A percentile compares a stretch with the other conserved stretches of the same genome.
phyloP scores from a whole-genome alignment of 352 stramenopile species.

The Phytophthora pinifolia region DNA sequence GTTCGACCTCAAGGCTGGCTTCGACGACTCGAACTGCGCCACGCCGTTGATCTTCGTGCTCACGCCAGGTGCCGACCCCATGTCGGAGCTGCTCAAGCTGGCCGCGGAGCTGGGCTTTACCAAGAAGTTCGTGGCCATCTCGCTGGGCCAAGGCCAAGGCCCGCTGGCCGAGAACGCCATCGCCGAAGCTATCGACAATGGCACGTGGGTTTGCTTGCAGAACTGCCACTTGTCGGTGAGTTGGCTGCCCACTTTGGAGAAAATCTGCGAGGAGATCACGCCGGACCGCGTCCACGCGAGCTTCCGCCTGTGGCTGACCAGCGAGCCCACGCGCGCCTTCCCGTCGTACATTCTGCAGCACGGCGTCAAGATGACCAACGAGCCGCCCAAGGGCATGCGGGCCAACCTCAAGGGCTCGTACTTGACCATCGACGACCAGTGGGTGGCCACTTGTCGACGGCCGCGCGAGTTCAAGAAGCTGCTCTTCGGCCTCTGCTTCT shows the following conservation, averaged over 20 bases:
- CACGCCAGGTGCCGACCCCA: slow-evolving; percentile 93
- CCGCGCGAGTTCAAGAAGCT: slow-evolving; percentile 81
- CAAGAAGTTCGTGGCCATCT: slow-evolving; percentile 94
- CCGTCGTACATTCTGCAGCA: slow-evolving; percentile 94
- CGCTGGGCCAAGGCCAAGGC: slow-evolving; percentile 93
- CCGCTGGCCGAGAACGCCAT: slow-evolving; percentile 92
- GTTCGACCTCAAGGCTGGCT: slow-evolving; percentile 93
- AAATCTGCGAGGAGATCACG: slow-evolving; percentile 93
- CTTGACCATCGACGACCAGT: slow-evolving; percentile 75
- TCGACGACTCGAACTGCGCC: slow-evolving; percentile 92
- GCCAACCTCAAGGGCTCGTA: slow-evolving; percentile 94
- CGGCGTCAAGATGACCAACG: slow-evolving; percentile 96
- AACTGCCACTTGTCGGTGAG: slow-evolving; percentile 95
- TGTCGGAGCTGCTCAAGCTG: slow-evolving; percentile 93
- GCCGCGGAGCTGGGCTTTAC: slow-evolving; percentile 90
- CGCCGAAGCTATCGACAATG: slow-evolving; percentile 91
- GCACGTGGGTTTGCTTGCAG: slow-evolving; percentile 95
- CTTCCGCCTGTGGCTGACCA: slow-evolving; percentile 95
- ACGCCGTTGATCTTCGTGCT: slow-evolving; percentile 96
- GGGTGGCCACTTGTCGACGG: slow-evolving; percentile 66
- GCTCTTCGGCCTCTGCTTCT: slow-evolving; percentile 91
- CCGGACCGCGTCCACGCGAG: slow-evolving; percentile 89
- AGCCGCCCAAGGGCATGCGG: slow-evolving; percentile 93
- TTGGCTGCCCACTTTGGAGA: slow-evolving; percentile 95
- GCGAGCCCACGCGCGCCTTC: slow-evolving; percentile 92